phyloP scores from a whole-genome alignment of 163 green algal genomes.

The Scenedesmus sp. region DNA sequence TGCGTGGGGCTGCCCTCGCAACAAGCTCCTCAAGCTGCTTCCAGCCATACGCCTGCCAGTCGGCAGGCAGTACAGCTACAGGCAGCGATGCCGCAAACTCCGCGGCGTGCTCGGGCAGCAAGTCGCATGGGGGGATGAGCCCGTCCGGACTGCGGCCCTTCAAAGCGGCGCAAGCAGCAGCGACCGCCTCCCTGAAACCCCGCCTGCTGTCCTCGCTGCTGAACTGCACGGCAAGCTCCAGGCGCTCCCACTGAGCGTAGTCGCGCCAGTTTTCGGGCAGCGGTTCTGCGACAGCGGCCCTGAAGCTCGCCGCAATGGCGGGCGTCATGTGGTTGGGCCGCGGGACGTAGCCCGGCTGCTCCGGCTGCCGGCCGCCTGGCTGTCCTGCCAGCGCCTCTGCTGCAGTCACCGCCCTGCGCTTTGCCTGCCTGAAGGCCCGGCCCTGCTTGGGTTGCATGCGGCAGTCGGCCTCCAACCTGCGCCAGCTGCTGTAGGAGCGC shows the following conservation, averaged over 20 bases:
- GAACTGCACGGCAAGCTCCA: not conserved
- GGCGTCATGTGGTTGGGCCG: not conserved
- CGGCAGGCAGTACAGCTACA: not conserved
- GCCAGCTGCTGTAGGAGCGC: not conserved
- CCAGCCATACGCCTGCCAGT: constrained; percentile 9
- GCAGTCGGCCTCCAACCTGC: not conserved
- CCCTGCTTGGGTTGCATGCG: not conserved
- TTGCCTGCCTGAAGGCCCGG: not conserved
- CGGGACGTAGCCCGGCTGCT: not conserved
- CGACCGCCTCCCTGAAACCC: not conserved
- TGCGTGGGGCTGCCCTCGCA: no score
- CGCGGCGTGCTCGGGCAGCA: not conserved
- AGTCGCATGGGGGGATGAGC: no score
- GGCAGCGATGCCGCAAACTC: not conserved
- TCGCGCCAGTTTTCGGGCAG: not conserved
- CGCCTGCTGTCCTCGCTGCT: not conserved
- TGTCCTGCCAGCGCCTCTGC: not conserved
- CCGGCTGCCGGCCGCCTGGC: no score
- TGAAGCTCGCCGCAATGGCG: not conserved
- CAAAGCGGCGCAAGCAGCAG: not conserved
- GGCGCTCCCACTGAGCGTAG: not conserved
- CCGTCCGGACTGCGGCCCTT: no score
- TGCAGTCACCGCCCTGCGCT: not conserved
- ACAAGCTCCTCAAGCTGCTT: not conserved
- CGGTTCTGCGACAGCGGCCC: not conserved